Conservation (phyloP, 768 basidiomycete genomes). For the Hygrocybe coccinea region DNA sequence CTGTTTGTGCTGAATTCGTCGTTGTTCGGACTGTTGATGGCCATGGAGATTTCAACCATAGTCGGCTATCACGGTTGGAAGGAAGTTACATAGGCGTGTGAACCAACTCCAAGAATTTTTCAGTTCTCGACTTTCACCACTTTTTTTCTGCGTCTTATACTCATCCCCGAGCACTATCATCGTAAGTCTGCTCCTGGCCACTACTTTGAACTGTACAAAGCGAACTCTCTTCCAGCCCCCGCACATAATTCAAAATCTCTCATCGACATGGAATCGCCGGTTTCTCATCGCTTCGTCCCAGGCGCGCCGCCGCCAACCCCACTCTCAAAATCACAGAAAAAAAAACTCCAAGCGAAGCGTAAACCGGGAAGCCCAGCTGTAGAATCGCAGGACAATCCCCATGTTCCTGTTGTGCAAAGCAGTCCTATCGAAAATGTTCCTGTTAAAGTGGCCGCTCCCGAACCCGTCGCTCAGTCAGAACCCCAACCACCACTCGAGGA, state of each 20-base stretch:
- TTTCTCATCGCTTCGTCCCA: slow-evolving; percentile 56
- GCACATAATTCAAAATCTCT: neutral
- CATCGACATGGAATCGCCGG: slow-evolving; percentile 15
- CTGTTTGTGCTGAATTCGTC: slow-evolving; percentile 49
- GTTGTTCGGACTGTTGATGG: neutral
- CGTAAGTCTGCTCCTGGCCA: too few relatives aligned
- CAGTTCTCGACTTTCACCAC: neutral
- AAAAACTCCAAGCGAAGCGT: slow-evolving; percentile 53
- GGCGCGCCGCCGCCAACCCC: slow-evolving; percentile 67
- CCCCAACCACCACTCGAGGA: slow-evolving; percentile 44
- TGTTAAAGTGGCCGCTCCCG: slow-evolving; percentile 41
- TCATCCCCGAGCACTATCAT: neutral
- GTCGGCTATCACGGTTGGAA: too few relatives aligned
- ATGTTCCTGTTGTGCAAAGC: slow-evolving; percentile 22
- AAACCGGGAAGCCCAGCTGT: slow-evolving; percentile 32
- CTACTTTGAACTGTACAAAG: too few relatives aligned
- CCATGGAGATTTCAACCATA: too few relatives aligned
- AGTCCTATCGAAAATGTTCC: slow-evolving; percentile 47
- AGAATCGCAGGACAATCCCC: slow-evolving; percentile 42
- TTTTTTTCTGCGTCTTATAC: neutral
- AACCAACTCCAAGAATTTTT: neutral
- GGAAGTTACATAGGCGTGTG: neutral
- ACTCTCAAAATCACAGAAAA: slow-evolving; percentile 62
- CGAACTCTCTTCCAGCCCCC: too few relatives aligned
- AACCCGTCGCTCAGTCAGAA: slow-evolving; percentile 33